Percentiles rank a stretch among this genome's conserved stretches.
Evolutionary conservation across 345 rosid genomes (phyloP).

Genomic region (Eucalyptus erythrocorys): DNA sequence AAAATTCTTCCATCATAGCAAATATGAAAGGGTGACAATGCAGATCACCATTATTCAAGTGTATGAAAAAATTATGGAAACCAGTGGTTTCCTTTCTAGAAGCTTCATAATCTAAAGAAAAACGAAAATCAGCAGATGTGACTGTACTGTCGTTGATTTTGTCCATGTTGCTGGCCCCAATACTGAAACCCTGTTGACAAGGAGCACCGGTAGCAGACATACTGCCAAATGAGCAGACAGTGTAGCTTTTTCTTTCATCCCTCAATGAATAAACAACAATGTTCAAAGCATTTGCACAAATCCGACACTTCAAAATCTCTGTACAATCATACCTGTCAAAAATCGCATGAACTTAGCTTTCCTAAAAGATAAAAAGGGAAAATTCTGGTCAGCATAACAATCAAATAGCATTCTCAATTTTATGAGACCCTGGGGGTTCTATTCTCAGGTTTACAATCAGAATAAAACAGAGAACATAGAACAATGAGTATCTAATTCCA

Average conservation of each 20-base stretch:
- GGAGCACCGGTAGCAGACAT: slow-evolving; percentile 9
- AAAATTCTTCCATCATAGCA: slow-evolving; percentile 39
- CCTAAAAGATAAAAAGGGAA: background rate
- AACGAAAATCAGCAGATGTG: slow-evolving; percentile 22
- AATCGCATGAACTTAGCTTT: background rate
- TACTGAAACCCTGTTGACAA: slow-evolving; percentile 14
- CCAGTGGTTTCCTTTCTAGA: slow-evolving; percentile 7
- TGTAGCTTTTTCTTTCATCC: slow-evolving; percentile 21
- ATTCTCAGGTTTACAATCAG: background rate
- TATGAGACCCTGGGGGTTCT: background rate
- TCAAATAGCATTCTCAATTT: background rate
- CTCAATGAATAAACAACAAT: slow-evolving; percentile 21
- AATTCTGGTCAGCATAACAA: too few relatives aligned
- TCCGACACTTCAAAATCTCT: slow-evolving; percentile 36
- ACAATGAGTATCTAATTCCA: background rate
- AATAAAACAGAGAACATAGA: background rate
- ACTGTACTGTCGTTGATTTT: background rate
- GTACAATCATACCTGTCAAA: slow-evolving; percentile 41
- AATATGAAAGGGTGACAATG: slow-evolving; percentile 71
- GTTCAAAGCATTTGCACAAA: slow-evolving; percentile 35
- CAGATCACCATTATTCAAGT: slow-evolving; percentile 56
- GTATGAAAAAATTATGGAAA: slow-evolving; percentile 23
- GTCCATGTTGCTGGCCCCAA: slow-evolving; percentile 3
- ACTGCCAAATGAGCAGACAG: slow-evolving; percentile 45
- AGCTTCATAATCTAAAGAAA: slow-evolving; percentile 48